phyloP scores from a whole-genome alignment of 2,329 filamentous ascomycete species.

The Diaporthe eres region DNA sequence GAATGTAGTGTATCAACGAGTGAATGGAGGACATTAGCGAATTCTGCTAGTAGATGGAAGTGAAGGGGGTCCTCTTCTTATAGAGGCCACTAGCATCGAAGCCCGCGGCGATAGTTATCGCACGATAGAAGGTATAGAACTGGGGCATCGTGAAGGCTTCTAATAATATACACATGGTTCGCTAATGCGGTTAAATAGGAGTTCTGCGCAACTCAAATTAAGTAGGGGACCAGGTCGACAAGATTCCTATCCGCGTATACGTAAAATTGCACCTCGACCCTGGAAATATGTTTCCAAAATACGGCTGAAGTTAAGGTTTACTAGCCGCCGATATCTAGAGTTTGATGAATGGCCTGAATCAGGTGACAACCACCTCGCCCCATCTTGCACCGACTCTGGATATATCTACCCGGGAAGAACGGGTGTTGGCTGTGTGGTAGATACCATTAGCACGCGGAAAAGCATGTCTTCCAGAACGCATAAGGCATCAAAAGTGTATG shows the following conservation, averaged over 20 bases:
- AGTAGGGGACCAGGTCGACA: neutral
- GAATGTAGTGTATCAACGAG: neutral
- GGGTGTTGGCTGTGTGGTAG: neutral
- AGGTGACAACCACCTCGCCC: neutral
- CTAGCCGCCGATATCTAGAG: neutral
- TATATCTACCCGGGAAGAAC: neutral
- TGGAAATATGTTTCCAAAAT: neutral
- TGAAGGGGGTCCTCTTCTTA: neutral
- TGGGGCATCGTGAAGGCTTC: neutral
- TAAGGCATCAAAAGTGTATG: neutral
- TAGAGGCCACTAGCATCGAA: neutral
- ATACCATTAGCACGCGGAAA: neutral
- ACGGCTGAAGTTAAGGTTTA: conserved; percentile 4
- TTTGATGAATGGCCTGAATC: neutral
- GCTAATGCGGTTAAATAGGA: conserved; percentile 5
- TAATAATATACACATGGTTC: neutral
- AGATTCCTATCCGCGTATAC: neutral
- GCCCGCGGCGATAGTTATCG: too few relatives aligned
- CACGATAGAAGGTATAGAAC: neutral
- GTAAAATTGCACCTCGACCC: neutral
- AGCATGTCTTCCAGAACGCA: neutral
- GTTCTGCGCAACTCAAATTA: conserved; percentile 17
- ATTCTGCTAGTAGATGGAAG: fast-evolving
- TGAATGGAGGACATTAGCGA: neutral
- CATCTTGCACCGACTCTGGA: neutral